These are phyloP conservation scores for Basipetospora sp. DNA, from an alignment of 2,329 filamentous ascomycete species.

Conservation along the genomic window DNA sequence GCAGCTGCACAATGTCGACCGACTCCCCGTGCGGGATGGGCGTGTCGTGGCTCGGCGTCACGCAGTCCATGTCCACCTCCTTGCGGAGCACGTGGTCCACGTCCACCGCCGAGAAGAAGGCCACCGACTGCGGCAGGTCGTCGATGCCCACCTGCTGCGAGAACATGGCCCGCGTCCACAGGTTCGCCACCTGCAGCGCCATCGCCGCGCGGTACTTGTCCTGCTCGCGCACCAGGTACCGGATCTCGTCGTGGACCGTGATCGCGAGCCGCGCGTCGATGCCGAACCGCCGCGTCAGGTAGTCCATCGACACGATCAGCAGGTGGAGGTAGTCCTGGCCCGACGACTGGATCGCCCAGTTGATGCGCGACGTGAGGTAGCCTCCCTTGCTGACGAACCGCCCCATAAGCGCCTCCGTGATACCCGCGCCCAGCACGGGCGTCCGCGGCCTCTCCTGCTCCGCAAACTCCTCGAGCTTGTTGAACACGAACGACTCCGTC, in stretches of 20 bases:
- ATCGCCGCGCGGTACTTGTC: slow-evolving; percentile 83
- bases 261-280: slow-evolving; percentile 75
- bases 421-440: slow-evolving; percentile 83
- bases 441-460: slow-evolving; percentile 84
- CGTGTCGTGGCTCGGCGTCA: slow-evolving; percentile 72
- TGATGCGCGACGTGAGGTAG: slow-evolving; percentile 92
- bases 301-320: slow-evolving; percentile 87
- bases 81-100: slow-evolving; percentile 93
- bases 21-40: slow-evolving; percentile 75
- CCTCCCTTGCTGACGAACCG: slow-evolving; percentile 76
- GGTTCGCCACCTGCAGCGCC: slow-evolving; percentile 82
- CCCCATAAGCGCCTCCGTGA: slow-evolving; percentile 86
- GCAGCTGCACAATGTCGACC: slow-evolving; percentile 64
- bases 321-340: slow-evolving; percentile 95
- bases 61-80: slow-evolving; percentile 93
- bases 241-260: slow-evolving; percentile 94
- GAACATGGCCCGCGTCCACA: slow-evolving; percentile 98
- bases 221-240: slow-evolving; percentile 72
- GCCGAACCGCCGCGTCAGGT: slow-evolving; percentile 71
- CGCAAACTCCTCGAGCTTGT: slow-evolving; percentile 93
- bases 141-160: slow-evolving; percentile 90
- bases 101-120: slow-evolving; percentile 90
- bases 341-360: slow-evolving; percentile 96
- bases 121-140: slow-evolving; percentile 83
- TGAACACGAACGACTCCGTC: slow-evolving; percentile 96